A percentile compares a stretch with the other conserved stretches of the same genome.
Evolutionary conservation across 1,284 basidiomycete species (phyloP).

Genomic region (Trichosporon ovoides): DNA sequence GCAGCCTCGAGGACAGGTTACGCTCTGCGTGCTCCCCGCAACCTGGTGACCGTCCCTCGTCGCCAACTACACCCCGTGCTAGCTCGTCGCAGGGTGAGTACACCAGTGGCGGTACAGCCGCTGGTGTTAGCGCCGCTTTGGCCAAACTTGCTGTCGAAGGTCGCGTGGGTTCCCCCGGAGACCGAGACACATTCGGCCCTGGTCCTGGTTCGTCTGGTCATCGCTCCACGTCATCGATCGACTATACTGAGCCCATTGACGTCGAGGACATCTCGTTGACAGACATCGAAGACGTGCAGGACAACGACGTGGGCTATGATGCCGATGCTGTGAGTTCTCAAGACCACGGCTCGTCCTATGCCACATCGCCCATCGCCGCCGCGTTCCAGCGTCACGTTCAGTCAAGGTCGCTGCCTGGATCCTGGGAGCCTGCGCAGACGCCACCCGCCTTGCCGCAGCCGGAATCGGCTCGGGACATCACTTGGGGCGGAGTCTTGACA

Average conservation of each 20-base stretch:
- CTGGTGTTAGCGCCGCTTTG: not conserved
- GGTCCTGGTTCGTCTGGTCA: not conserved
- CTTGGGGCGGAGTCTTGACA: constrained; percentile 8
- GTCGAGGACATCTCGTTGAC: constrained; percentile 12
- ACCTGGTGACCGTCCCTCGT: not conserved
- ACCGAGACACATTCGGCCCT: not conserved
- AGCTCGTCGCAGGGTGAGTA: not conserved
- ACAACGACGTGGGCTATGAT: constrained; percentile 8
- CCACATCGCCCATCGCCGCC: not conserved
- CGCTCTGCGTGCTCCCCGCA: constrained; percentile 1
- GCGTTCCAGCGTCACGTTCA: not conserved
- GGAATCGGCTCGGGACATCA: constrained; percentile 6
- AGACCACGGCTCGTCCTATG: not conserved
- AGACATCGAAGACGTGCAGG: not conserved
- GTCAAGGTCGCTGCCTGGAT: not conserved
- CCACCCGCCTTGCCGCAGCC: constrained; percentile 1
- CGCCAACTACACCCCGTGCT: not conserved
- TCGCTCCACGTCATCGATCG: constrained; percentile 1
- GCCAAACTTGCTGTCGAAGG: not conserved
- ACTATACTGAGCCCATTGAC: constrained; percentile 19
- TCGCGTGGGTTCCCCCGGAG: not conserved
- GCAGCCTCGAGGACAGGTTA: constrained; percentile 16
- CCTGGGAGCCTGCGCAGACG: not conserved
- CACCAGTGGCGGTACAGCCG: not conserved
- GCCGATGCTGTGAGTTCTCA: not conserved